phyloP scores from a whole-genome alignment of 371 early-diverging fungal genomes.

The Basidiobolus meristosporus region DNA sequence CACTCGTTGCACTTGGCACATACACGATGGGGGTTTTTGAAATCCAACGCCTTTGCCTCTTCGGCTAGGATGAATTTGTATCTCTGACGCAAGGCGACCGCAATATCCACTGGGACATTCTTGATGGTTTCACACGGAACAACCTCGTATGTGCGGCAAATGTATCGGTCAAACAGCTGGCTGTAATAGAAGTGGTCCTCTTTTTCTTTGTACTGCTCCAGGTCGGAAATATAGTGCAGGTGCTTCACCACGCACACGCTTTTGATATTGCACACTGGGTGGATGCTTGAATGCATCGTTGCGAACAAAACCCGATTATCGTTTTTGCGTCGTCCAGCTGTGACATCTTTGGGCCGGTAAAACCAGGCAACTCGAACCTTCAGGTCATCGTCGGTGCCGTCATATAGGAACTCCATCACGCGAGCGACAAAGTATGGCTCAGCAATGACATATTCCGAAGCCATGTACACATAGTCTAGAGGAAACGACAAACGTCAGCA shows the following conservation, averaged over 20 bases:
- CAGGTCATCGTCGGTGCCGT: slow-evolving; percentile 18
- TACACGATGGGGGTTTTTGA: slow-evolving; percentile 42
- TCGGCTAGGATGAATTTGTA: slow-evolving; percentile 72
- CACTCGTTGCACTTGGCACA: slow-evolving; percentile 62
- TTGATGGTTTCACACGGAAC: slow-evolving; percentile 53
- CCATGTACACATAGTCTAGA: slow-evolving; percentile 59
- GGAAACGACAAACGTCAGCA: too few species aligned
- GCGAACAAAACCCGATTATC: slow-evolving; percentile 63
- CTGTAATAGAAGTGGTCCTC: slow-evolving; percentile 65
- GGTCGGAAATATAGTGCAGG: slow-evolving; percentile 32
- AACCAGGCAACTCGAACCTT: slow-evolving; percentile 62
- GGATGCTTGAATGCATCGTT: slow-evolving; percentile 74
- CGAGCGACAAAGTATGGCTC: slow-evolving; percentile 69
- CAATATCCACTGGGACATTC: slow-evolving; percentile 55
- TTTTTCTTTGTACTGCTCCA: slow-evolving; percentile 27
- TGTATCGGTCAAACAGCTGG: slow-evolving; percentile 76
- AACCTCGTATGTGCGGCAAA: slow-evolving; percentile 70
- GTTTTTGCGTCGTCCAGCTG: slow-evolving; percentile 32
- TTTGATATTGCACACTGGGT: slow-evolving; percentile 59
- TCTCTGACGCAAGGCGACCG: slow-evolving; percentile 33
- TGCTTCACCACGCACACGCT: slow-evolving; percentile 64
- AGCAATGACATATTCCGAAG: slow-evolving; percentile 39
- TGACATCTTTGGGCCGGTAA: slow-evolving; percentile 61
- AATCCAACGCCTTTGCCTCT: slow-evolving; percentile 50
- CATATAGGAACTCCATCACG: slow-evolving; percentile 56